phyloP scores from a whole-genome alignment of 345 rosid species.

The Angophora floribunda region DNA sequence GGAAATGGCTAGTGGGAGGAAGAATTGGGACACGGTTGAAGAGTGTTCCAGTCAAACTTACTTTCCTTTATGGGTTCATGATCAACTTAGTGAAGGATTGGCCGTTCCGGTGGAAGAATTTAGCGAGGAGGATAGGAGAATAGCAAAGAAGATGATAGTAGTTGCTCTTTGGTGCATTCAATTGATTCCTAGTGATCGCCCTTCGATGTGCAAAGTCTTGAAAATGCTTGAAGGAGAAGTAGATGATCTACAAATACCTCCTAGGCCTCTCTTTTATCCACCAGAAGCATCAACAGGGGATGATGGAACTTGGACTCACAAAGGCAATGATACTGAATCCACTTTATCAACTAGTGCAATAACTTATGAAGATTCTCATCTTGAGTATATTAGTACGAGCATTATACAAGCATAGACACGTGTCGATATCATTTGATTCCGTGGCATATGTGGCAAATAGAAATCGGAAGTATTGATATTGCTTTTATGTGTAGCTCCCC shows the following conservation, averaged over 20 bases:
- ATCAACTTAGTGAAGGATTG: not conserved
- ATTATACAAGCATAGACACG: not conserved
- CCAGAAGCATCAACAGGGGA: not conserved
- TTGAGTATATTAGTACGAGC: not conserved
- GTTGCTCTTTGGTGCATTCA: not conserved
- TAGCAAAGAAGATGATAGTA: not conserved
- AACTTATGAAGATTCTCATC: not conserved
- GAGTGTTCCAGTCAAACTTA: not conserved
- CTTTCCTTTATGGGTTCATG: not conserved
- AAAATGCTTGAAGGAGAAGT: too few species aligned
- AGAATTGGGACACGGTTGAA: not conserved
- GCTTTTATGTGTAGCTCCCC: not conserved
- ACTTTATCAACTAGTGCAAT: not conserved
- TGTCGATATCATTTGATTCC: too few species aligned
- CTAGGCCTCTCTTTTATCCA: too few species aligned
- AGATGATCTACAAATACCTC: too few species aligned
- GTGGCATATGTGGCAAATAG: not conserved
- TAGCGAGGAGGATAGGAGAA: not conserved
- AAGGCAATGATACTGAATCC: not conserved
- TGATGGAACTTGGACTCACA: not conserved
- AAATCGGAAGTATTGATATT: rapidly evolving
- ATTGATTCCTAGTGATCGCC: not conserved
- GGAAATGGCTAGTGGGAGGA: not conserved
- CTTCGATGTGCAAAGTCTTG: not conserved
- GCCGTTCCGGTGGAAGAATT: rapidly evolving